Conservation (phyloP, 768 basidiomycete genomes). For the Zangia roseola region DNA sequence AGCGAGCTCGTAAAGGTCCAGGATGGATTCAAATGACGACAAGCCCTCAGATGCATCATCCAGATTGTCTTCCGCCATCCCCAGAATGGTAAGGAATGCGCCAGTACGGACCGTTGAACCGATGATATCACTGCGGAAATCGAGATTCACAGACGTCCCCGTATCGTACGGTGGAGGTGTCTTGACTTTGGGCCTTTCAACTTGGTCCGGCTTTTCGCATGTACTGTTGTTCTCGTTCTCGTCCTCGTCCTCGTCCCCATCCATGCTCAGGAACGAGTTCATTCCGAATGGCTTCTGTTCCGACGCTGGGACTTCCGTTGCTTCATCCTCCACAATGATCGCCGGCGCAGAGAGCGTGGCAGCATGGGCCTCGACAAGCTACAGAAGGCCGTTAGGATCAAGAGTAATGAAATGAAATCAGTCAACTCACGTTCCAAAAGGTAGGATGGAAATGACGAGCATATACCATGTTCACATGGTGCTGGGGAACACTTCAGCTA, state of each 20-base stretch:
- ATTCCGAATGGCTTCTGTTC: constrained; percentile 3
- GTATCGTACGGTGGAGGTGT: constrained; percentile 15
- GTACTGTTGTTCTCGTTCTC: neutral
- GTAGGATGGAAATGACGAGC: constrained; percentile 22
- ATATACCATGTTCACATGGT: constrained; percentile 23
- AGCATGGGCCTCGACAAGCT: constrained; percentile 18
- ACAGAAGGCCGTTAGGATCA: neutral
- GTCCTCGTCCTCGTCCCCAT: constrained; percentile 3
- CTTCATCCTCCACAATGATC: constrained; percentile 22
- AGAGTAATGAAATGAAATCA: neutral
- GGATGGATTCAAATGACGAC: neutral
- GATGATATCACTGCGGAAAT: constrained; percentile 15
- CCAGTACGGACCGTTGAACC: constrained; percentile 8
- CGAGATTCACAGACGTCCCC: neutral
- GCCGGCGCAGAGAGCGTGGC: constrained; percentile 14
- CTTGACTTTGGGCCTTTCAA: neutral
- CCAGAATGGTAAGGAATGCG: constrained; percentile 14
- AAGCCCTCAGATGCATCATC: neutral
- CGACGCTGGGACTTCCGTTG: neutral
- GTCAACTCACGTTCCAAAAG: constrained; percentile 18
- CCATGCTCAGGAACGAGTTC: constrained; percentile 13
- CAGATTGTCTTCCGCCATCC: neutral
- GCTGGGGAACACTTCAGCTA: neutral
- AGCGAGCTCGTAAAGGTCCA: no score
- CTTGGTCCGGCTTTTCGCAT: neutral